A percentile compares a stretch with the other conserved stretches of the same genome.
These are phyloP conservation scores for Cladosporium sp. DNA, from an alignment of 2,329 filamentous ascomycete species.

Conservation along the genomic window DNA sequence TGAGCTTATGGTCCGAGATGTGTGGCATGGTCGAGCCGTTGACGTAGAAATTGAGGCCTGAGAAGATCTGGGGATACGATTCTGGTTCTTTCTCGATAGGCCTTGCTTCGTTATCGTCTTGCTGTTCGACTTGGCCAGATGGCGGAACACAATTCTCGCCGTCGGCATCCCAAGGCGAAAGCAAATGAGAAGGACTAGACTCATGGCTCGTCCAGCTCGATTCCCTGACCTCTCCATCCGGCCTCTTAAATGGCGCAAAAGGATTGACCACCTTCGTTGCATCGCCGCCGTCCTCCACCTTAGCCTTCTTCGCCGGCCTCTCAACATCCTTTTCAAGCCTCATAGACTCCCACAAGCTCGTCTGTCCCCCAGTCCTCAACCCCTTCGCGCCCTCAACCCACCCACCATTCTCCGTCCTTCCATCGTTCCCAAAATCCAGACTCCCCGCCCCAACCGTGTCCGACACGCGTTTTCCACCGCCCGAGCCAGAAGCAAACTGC, in stretches of 20 bases:
- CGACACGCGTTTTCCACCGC: slow-evolving; percentile 52
- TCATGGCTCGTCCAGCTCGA: slow-evolving; percentile 29
- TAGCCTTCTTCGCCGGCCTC: slow-evolving; percentile 17
- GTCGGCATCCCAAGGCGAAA: slow-evolving; percentile 20
- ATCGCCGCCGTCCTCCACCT: slow-evolving; percentile 14
- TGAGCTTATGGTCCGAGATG: slow-evolving; percentile 80
- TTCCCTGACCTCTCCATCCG: slow-evolving; percentile 25
- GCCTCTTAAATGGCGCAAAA: slow-evolving; percentile 25
- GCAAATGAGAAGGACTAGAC: slow-evolving; percentile 25
- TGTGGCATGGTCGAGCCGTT: slow-evolving; percentile 79
- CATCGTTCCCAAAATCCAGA: slow-evolving; percentile 47
- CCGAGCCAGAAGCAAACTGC: slow-evolving; percentile 58
- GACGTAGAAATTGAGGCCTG: slow-evolving; percentile 69
- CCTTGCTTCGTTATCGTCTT: neutral
- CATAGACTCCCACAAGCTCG: slow-evolving; percentile 33
- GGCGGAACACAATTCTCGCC: neutral
- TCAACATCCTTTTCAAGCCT: slow-evolving; percentile 17
- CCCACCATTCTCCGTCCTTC: slow-evolving; percentile 46
- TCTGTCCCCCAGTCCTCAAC: slow-evolving; percentile 43
- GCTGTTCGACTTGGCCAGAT: neutral
- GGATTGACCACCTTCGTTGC: slow-evolving; percentile 25
- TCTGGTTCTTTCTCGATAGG: neutral
- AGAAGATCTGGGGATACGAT: slow-evolving; percentile 38
- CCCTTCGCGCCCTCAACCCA: slow-evolving; percentile 44
- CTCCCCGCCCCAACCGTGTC: slow-evolving; percentile 63